phyloP scores from a whole-genome alignment of 2,329 filamentous ascomycete species.

The Colletotrichum endophyticum region DNA sequence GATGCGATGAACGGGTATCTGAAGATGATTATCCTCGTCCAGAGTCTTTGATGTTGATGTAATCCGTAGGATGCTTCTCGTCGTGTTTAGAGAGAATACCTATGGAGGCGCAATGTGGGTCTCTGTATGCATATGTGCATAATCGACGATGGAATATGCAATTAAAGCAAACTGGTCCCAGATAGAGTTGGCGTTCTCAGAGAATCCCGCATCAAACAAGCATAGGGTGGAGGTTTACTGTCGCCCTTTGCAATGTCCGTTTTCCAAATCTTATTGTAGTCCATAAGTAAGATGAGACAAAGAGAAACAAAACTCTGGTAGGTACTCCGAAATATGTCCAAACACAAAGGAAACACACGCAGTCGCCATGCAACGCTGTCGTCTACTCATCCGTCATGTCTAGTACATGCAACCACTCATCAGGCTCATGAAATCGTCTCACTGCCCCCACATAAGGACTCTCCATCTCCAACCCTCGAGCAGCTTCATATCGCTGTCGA shows the following conservation, averaged over 20 bases:
- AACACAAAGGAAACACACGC: not conserved
- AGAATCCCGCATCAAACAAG: not conserved
- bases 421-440: not conserved
- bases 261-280: not conserved
- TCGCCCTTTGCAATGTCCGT: not conserved
- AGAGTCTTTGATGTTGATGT: not conserved
- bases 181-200: not conserved
- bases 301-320: not conserved
- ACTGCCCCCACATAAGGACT: slow-evolving; percentile 49
- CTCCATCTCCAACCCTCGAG: slow-evolving; percentile 63
- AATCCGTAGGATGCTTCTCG: not conserved
- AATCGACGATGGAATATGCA: rapidly evolving
- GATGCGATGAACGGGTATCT: not conserved
- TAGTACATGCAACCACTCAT: not conserved
- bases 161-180: not conserved
- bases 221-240: not conserved
- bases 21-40: not conserved
- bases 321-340: not conserved
- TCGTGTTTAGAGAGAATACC: not conserved
- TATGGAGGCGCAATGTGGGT: not conserved
- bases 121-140: not conserved
- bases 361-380: not conserved
- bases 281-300: not conserved
- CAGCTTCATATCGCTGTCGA: slow-evolving; percentile 53
- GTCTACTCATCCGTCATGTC: slow-evolving; percentile 1